Evolutionary conservation across 768 basidiomycete species (phyloP).

Genomic region (Trametes maxima): DNA sequence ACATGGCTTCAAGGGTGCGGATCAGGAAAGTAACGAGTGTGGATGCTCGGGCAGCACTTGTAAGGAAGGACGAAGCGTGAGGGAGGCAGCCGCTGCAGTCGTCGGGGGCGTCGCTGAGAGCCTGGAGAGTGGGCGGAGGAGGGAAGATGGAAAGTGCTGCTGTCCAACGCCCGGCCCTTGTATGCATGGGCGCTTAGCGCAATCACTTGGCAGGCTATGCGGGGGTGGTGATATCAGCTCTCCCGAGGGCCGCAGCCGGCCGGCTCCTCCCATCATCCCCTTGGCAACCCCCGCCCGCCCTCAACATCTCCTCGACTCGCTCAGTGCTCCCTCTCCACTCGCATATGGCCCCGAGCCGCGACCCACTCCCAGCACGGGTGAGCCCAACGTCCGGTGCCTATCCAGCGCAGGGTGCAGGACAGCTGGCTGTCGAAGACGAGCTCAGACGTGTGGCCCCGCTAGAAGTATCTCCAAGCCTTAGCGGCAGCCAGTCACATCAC

Average conservation of each 20-base stretch:
- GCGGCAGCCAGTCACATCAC: background rate
- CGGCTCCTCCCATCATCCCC: conserved; percentile 7
- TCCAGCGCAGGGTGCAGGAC: no score
- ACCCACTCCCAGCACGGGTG: no score
- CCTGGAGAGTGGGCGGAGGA: conserved; percentile 8
- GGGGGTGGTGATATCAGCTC: background rate
- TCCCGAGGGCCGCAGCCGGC: conserved; percentile 7
- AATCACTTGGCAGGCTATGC: conserved; percentile 15
- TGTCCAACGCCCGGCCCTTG: conserved; percentile 1
- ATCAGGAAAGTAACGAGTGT: conserved; percentile 30
- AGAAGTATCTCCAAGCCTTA: background rate
- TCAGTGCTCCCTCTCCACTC: background rate
- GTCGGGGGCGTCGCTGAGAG: conserved; percentile 28
- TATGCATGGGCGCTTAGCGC: conserved; percentile 7
- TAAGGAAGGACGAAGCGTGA: conserved; percentile 20
- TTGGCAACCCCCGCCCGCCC: conserved; percentile 1
- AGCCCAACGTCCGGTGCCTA: no score
- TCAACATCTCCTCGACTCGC: background rate
- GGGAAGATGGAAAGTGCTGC: background rate
- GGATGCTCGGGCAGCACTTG: conserved; percentile 15
- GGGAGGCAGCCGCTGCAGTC: conserved; percentile 20
- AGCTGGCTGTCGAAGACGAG: no score
- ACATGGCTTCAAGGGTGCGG: conserved; percentile 38
- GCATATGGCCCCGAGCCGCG: background rate
- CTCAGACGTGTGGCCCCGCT: no score